phyloP scores from a whole-genome alignment of 352 stramenopile genomes.

The Aphanomyces stellatus region DNA sequence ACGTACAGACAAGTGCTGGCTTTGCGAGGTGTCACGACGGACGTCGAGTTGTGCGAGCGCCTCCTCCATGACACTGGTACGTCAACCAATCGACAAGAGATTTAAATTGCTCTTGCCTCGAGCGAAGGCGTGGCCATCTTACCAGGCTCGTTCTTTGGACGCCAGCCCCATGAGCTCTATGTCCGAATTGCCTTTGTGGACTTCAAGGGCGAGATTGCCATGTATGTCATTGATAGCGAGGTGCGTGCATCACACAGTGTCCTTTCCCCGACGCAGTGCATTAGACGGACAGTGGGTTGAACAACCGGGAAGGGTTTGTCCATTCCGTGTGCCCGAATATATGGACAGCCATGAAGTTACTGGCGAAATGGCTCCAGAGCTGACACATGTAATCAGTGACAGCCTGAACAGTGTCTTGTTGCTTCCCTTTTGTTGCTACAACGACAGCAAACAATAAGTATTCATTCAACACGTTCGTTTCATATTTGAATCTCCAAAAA shows the following conservation, averaged over 20 bases:
- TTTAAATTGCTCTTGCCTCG: background rate
- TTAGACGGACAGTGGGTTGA: slow-evolving; percentile 41
- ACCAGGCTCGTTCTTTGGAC: slow-evolving; percentile 73
- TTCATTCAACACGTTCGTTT: background rate
- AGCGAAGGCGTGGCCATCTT: slow-evolving; percentile 60
- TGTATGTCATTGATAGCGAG: slow-evolving; percentile 85
- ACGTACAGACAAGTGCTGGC: slow-evolving; percentile 55
- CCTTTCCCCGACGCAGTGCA: slow-evolving; percentile 17
- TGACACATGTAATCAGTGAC: background rate
- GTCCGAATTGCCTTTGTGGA: slow-evolving; percentile 79
- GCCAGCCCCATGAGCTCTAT: slow-evolving; percentile 64
- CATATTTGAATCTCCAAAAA: slow-evolving; percentile 1
- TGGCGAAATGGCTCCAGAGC: slow-evolving; percentile 46
- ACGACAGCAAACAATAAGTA: background rate
- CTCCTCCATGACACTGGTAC: slow-evolving; percentile 65
- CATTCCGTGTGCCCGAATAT: slow-evolving; percentile 83
- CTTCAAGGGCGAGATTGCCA: slow-evolving; percentile 80
- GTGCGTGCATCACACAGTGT: slow-evolving; percentile 31
- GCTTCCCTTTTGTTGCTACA: background rate
- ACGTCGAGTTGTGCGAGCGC: slow-evolving; percentile 63
- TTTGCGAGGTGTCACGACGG: slow-evolving; percentile 52
- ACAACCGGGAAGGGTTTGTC: slow-evolving; percentile 76
- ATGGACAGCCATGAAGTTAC: slow-evolving; percentile 69
- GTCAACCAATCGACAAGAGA: background rate
- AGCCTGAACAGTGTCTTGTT: background rate